Evolutionary conservation across 108 stramenopile genomes (phyloP), one percentile per base, ranked within the genome.

Genomic region (Cyclostephanos tholiformis): DNA sequence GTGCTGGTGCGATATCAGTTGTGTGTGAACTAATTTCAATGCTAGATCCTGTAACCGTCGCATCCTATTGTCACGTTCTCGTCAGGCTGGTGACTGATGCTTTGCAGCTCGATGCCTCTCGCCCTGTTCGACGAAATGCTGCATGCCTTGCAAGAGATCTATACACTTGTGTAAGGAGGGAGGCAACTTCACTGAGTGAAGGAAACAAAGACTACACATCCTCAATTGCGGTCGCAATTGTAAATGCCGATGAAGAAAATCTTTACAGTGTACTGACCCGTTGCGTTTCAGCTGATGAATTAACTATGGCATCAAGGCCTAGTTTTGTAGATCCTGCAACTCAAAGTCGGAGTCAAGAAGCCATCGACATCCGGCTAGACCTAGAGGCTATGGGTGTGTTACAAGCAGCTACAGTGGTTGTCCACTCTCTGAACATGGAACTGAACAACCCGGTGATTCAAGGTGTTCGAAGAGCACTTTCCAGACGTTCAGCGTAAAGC

Each of bases 301-400:
- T 65, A 55, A 59, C 67, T 23, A 58, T 67, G n/a, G 63, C 48
- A 32, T 71, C 64, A 39, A 79, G 71, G 46, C 0, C 50, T 23
- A 69, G 69, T 12, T 32, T 72, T 61, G 60, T 65, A 20, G 88
- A 89, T 63, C 75, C 84, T 17, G 86, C 89, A n/a, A 85, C 86
- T 19, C 66, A 74, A 46, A 72, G 83, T 22, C 79, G 93, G 62
- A 89, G 93, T 75, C 23, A 71, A 50, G 93, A 94, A 78, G 90
- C 93, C 27, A 25, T 89, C 20, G 72, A 79, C 9, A 55, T 84
- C 41, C 76, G 88, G 32, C 27, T 56, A 20, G 73, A 83, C 43
- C 73, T 85, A 17, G 82, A 83, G 17, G 63, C 77, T 16, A 56
- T 36, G 14, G 85, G 85, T 43, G 66, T 89, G 0, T 79, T 91